These are phyloP conservation scores for Ceratocystis cubensis DNA, from an alignment of 2,329 filamentous ascomycete species.

Conservation along the genomic window DNA sequence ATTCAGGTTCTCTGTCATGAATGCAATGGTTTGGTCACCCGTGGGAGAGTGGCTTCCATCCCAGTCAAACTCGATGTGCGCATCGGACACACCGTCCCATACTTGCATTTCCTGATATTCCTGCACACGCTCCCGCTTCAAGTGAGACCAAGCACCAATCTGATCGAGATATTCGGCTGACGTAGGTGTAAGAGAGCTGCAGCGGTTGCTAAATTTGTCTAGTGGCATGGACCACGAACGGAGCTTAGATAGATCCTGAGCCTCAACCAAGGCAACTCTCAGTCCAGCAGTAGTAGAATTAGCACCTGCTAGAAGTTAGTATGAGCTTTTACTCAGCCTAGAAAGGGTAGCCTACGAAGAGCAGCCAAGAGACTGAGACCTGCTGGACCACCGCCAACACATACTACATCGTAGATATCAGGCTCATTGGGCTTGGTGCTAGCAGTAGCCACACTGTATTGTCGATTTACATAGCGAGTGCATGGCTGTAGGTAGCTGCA, in stretches of 20 bases:
- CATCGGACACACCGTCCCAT: conserved; percentile 86
- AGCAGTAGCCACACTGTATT: conserved; percentile 7
- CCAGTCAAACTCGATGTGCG: conserved; percentile 83
- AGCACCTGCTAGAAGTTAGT: conserved; percentile 43
- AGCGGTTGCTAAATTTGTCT: conserved; percentile 77
- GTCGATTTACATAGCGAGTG: not conserved
- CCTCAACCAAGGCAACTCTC: conserved; percentile 79
- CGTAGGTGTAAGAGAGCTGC: conserved; percentile 82
- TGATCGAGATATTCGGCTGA: conserved; percentile 71
- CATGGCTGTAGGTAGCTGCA: not conserved
- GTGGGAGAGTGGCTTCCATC: conserved; percentile 19
- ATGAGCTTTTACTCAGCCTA: not conserved
- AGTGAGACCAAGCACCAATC: conserved; percentile 75
- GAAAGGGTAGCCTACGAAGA: conserved; percentile 45
- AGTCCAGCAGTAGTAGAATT: conserved; percentile 64
- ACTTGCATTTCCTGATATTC: conserved; percentile 94
- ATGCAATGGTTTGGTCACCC: conserved; percentile 55
- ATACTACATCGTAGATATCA: conserved; percentile 86
- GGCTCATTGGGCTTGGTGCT: conserved; percentile 29
- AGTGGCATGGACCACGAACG: conserved; percentile 53
- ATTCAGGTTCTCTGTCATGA: conserved; percentile 94
- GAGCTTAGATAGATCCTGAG: conserved; percentile 64
- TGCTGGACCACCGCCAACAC: conserved; percentile 78
- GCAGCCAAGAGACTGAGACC: conserved; percentile 72
- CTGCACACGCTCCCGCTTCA: conserved; percentile 63